Conservation (phyloP, 2,329 filamentous ascomycete species). For the Hypoxylon sp. region DNA sequence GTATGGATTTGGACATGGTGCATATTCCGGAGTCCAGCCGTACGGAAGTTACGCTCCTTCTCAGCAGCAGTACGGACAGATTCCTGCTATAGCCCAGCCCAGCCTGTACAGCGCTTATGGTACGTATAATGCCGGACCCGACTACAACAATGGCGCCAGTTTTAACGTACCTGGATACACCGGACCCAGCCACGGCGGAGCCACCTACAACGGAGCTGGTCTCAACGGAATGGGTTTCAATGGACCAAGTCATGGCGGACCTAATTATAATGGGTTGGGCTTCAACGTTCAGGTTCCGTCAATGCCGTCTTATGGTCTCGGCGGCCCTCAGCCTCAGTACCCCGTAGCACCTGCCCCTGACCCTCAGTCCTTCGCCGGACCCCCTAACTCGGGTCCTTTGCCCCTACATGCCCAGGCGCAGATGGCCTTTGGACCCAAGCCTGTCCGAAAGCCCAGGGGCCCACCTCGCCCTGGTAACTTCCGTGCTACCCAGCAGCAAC, state of each 20-base stretch:
- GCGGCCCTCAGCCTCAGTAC: neutral
- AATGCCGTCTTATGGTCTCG: neutral
- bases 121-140: neutral
- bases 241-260: neutral
- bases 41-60: slow-evolving; percentile 2
- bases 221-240: neutral
- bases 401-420: slow-evolving; percentile 41
- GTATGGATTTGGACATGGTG: neutral
- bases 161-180: neutral
- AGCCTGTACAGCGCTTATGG: neutral
- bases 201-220: neutral
- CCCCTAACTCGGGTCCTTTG: neutral
- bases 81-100: neutral
- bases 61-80: neutral
- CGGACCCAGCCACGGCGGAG: neutral
- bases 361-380: neutral
- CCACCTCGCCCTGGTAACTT: slow-evolving; percentile 47
- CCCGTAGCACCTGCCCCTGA: neutral
- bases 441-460: slow-evolving; percentile 52
- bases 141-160: neutral
- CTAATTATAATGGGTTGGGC: neutral
- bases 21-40: neutral
- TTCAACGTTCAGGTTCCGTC: neutral
- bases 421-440: slow-evolving; percentile 52
- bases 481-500: slow-evolving; percentile 44